Evolutionary conservation across 75 land plant species (phyloP), one percentile per base, ranked within the genome.

Genomic region (Azolla pinnata): DNA sequence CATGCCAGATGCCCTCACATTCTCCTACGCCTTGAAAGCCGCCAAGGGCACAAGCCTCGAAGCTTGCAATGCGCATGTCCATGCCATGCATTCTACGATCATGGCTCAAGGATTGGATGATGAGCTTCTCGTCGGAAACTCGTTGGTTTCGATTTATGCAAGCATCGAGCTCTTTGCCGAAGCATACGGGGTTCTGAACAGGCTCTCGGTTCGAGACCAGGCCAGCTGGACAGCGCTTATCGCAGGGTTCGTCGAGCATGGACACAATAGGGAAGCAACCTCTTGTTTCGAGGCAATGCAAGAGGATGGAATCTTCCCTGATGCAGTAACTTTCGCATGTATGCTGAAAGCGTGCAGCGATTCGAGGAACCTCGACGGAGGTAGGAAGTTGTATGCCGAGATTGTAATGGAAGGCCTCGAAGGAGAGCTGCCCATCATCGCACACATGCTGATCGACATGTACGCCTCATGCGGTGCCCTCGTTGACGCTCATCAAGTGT

Each of bases 91-190:
- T 64, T 64, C 69, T 31, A 20, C 64, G 32, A 27, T 67, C 35
- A 25, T 49, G 9, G 65, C 52, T n/a, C 31, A 21, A 55, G 83
- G 86, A 17, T n/a, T n/a, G n/a, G n/a, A n/a, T n/a, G n/a, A n/a
- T n/a, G n/a, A n/a, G n/a, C n/a, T n/a, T n/a, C n/a, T n/a, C n/a
- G n/a, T n/a, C n/a, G n/a, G n/a, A n/a, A n/a, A n/a, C 28, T 68
- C 68, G 10, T 50, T 80, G 31, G 70, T 80, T 29, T 69, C 71
- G 27, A 80, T 80, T 80, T 80, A 80, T 53, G 61, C 72, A 46
- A 80, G 73, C 30, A 70, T 72, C 65, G 83, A 80, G 10, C 62
- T 44, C 49, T 53, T 66, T 48, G 63, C 61, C 21, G 56, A 60
- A 25, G 69, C 76, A 55, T 49, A 48, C 19, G 28, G 12, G 17